Base-by-base conservation (phyloP, 768 basidiomycete species). In the Suillus decipiens region DNA sequence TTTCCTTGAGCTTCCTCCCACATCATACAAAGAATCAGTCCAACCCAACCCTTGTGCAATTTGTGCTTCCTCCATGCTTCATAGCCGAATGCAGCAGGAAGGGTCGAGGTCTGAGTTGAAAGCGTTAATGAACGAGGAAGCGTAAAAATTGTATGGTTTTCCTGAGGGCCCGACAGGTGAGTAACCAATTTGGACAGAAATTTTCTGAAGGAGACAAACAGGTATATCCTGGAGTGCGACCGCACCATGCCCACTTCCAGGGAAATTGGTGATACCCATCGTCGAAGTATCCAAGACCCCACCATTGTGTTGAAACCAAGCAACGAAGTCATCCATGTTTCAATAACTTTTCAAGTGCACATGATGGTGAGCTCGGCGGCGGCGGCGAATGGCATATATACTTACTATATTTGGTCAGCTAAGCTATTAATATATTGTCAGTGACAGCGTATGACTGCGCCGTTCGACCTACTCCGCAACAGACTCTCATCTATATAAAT, bases 11-110 rank as follows among this genome's bases (percentile, higher is more conserved):
- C 84, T 60, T 84, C 85, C 75, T 99, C 97, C 92, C 93, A 97
- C 91, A 99, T 93, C 88, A 99, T 90, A 66, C 89, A 92, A 43
- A 99, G 79, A 63, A 99, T 98, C 51, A 98, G 77, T 3, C 90
- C 90, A 1, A 84, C 79, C 97, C 97, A 99, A 9, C 94, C 89
- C 61, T 83, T 76, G 58, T 89, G 80, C 63, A 98, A 74, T 22
- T 78, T 75, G 61, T 79, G 73, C 28, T 73, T 74, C 66, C 78
- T 84, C 95, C 95, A 98, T 36, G 82, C 82, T 12, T 81, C 79
- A 8, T 76, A 58, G 19, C 89, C 87, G 53, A 98, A 80, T 3
- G 80, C 78, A 17, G 73, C 59, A 1, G 87, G 88, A 1, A 99
- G 82, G 1, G 75, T 61, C 1, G 90, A 93, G 2, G 93, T 95